A percentile compares a stretch with the other conserved stretches of the same genome.
These are phyloP conservation scores for Piromyces sp. DNA, from an alignment of 192 early-diverging fungal genomes.

Conservation along the genomic window DNA sequence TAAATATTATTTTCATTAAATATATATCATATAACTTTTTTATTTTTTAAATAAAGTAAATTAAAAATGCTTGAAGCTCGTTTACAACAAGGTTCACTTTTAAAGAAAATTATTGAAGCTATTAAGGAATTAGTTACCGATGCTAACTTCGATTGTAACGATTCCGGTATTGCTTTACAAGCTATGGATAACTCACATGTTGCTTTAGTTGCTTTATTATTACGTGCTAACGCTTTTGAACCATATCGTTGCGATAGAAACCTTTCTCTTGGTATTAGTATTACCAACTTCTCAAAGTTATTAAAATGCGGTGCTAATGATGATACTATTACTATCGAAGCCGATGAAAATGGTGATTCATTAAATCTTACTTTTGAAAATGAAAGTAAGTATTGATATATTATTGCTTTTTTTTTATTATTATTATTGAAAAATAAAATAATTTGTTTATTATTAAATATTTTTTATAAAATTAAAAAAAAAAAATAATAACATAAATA, in stretches of 20 bases:
- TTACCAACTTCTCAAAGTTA: conserved; percentile 73
- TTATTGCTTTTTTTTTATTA: no score
- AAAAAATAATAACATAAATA: no score
- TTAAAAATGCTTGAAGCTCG: conserved; percentile 82
- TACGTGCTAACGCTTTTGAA: conserved; percentile 65
- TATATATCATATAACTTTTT: no score
- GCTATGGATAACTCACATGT: conserved; percentile 97
- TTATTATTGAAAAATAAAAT: no score
- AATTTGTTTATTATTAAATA: no score
- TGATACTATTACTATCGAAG: conserved; percentile 80
- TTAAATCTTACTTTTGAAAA: conserved; percentile 48
- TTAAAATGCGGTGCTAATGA: conserved; percentile 83
- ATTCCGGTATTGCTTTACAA: conserved; percentile 85
- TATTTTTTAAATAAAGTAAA: neutral
- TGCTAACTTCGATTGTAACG: conserved; percentile 94
- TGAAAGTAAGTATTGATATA: conserved; percentile 26
- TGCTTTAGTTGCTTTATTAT: conserved; percentile 76
- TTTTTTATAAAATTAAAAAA: no score
- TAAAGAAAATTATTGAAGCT: conserved; percentile 91
- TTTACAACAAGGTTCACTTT: conserved; percentile 62
- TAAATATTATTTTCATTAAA: no score
- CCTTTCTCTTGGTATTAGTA: conserved; percentile 76
- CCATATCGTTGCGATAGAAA: conserved; percentile 82
- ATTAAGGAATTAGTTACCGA: conserved; percentile 94
- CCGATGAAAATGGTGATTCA: conserved; percentile 68